Conservation (phyloP, 140 eudicot species). For the Senecio squalidus region DNA sequence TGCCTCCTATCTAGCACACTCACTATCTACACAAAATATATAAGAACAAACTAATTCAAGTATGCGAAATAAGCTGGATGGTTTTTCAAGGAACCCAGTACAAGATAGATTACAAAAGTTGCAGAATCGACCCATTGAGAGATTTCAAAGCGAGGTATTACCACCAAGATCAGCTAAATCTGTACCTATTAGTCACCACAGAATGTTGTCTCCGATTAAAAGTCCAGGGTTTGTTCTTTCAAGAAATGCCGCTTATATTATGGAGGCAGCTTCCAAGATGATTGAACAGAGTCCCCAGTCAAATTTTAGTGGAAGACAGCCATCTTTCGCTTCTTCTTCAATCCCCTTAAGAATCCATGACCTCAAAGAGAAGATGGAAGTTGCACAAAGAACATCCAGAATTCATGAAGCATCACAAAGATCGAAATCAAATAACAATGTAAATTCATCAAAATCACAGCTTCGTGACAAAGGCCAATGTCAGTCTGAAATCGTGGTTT, state of each 20-base stretch:
- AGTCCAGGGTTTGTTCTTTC: conserved; percentile 87
- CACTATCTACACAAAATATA: no score
- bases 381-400: conserved; percentile 47
- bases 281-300: conserved; percentile 71
- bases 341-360: conserved; percentile 59
- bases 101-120: conserved; percentile 56
- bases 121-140: conserved; percentile 71
- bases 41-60: no score
- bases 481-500: conserved; percentile 33
- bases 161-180: conserved; percentile 93
- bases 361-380: conserved; percentile 68
- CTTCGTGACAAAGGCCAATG: conserved; percentile 32
- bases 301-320: conserved; percentile 33
- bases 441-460: conserved; percentile 37
- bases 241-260: conserved; percentile 61
- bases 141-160: conserved; percentile 80
- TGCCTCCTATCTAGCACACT: no score
- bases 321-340: conserved; percentile 55
- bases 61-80: conserved; percentile 65
- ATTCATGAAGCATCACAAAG: conserved; percentile 34
- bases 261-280: conserved; percentile 85
- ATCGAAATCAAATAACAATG: conserved; percentile 29
- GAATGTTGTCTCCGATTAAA: conserved; percentile 86
- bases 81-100: conserved; percentile 56
- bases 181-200: conserved; percentile 65